A percentile compares a stretch with the other conserved stretches of the same genome.
Conservation (phyloP, 2,329 filamentous ascomycete genomes). For the Albophoma yamanashiensis region DNA sequence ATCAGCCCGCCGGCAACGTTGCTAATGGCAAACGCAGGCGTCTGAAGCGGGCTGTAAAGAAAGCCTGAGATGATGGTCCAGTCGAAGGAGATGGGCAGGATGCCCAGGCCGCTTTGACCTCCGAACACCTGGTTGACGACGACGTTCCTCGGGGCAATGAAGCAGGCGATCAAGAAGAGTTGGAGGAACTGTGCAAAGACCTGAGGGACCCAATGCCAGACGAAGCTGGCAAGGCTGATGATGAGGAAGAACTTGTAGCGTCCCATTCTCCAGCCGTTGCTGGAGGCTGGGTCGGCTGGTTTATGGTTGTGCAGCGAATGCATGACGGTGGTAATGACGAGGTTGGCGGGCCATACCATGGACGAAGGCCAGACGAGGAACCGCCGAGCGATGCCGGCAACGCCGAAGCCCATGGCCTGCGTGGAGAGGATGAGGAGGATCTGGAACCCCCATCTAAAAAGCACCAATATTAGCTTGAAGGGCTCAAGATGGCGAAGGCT, state of each 20-base stretch:
- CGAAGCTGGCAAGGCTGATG: constrained; percentile 35
- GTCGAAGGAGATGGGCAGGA: constrained; percentile 55
- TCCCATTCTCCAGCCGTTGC: constrained; percentile 47
- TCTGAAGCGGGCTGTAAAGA: not conserved
- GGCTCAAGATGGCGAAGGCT: not conserved
- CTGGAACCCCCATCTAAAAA: constrained; percentile 34
- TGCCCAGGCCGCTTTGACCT: constrained; percentile 44
- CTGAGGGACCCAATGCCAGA: constrained; percentile 46
- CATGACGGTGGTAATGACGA: constrained; percentile 52
- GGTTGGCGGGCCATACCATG: constrained; percentile 53
- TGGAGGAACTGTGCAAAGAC: constrained; percentile 46
- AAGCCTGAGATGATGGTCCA: constrained; percentile 21
- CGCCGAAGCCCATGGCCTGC: constrained; percentile 52
- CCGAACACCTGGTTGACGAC: constrained; percentile 56
- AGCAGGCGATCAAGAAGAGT: constrained; percentile 47
- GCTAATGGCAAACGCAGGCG: not conserved
- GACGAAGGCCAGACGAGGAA: constrained; percentile 51
- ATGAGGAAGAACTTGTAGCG: constrained; percentile 46
- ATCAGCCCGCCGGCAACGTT: not conserved
- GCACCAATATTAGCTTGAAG: not conserved
- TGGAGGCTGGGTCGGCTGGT: constrained; percentile 35
- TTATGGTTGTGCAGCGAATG: constrained; percentile 53
- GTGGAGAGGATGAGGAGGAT: constrained; percentile 48
- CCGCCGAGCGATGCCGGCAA: constrained; percentile 47
- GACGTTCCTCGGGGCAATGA: constrained; percentile 50